Base-by-base conservation (phyloP, 768 basidiomycete genomes). In the Leucosporidium scottii region DNA sequence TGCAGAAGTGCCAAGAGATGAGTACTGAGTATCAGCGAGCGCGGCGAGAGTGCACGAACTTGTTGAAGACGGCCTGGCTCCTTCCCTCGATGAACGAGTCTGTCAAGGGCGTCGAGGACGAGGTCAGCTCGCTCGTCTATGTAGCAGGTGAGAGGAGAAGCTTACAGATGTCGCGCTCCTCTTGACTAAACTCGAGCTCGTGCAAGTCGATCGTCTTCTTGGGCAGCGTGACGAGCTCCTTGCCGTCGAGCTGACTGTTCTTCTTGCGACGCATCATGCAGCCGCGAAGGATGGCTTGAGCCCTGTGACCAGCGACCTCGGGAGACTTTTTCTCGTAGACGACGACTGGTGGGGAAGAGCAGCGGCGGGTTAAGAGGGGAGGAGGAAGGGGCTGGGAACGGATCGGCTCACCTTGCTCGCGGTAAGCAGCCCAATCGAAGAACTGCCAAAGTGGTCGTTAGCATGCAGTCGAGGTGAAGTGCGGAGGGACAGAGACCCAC, bases 211-310 rank as follows among this genome's bases (percentile, higher is more conserved):
- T 23, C 1, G 25, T 60, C 67, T 66, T 71, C 39, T 28, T 10
- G 21, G 57, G 57, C 8, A 68, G 64, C 23, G 47, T 8, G 28
- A 47, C 36, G 39, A 44, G 58, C 49, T 64, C 58, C 48, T 68
- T 68, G 27, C 70, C 70, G 61, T 71, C 64, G 25, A 71, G 67
- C 57, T 63, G 59, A 23, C 25, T 17, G 1, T 86, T 80, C 75
- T 91, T 91, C 31, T 86, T 90, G 4, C 90, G 82, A 6, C 90
- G 82, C n/a, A 91, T 80, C 30, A 90, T 77, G 61, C 87, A 78
- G 1, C 85, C 84, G 66, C 84, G 83, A 55, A 91, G 79, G 51
- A 90, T 83, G 15, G 84, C 83, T 73, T 87, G 88, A 0, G 87
- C 86, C 20, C 87, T 83, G 39, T 82, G 78, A 6, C 85, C 85